Evolutionary conservation across 2,329 filamentous ascomycete genomes (phyloP).

Genomic region (Sarocladiaceae sp.): DNA sequence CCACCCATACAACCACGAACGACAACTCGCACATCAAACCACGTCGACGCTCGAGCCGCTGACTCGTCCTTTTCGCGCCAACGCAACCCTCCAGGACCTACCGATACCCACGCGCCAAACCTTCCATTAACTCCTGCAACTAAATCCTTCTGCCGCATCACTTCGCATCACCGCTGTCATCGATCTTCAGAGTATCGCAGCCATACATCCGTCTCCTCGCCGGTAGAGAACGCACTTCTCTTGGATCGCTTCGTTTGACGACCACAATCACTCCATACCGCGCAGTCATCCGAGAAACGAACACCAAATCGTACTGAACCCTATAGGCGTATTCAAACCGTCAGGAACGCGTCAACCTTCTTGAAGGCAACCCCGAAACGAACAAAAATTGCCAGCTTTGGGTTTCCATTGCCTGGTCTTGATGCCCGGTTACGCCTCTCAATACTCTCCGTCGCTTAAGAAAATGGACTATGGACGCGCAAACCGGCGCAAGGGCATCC

Average conservation of each 20-base stretch:
- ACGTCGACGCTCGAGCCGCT: not conserved
- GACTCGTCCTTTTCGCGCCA: conserved; percentile 7
- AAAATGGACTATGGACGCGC: conserved; percentile 71
- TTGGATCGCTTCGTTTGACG: no score
- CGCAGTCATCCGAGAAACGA: no score
- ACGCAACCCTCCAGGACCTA: conserved; percentile 1
- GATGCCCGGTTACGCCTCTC: conserved; percentile 72
- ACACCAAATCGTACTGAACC: no score
- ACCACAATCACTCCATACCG: no score
- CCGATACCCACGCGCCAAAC: conserved; percentile 3
- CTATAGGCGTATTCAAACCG: no score
- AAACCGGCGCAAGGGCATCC: conserved; percentile 55
- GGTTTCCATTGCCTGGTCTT: conserved; percentile 26
- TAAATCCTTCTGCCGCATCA: no score
- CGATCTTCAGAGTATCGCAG: no score
- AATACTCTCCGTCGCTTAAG: conserved; percentile 65
- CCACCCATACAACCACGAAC: not conserved
- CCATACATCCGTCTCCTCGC: no score
- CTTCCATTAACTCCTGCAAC: no score
- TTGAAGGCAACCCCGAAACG: not conserved
- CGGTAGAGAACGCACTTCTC: no score
- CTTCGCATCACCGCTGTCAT: no score
- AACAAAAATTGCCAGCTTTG: not conserved
- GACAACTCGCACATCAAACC: not conserved
- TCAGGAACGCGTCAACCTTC: conserved; percentile 4